Conservation (phyloP, 352 stramenopile genomes). For the Pythium utonaiense region DNA sequence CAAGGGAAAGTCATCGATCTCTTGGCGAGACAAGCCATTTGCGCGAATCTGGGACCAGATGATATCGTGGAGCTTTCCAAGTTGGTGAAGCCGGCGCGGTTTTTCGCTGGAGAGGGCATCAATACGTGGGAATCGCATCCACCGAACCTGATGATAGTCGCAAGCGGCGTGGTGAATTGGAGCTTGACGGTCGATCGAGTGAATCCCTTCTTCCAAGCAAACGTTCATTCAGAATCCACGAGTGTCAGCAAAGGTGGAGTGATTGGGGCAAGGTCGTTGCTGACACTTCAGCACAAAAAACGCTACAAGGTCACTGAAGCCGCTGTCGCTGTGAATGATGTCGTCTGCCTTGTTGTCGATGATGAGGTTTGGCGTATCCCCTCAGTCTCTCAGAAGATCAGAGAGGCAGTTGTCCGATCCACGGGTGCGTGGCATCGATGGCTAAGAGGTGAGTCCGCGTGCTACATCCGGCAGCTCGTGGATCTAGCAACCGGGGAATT, state of each 20-base stretch:
- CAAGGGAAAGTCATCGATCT: constrained; percentile 4
- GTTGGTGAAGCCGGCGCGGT: not conserved
- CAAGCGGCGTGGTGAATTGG: constrained; percentile 8
- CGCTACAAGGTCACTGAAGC: not conserved
- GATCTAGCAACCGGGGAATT: not conserved
- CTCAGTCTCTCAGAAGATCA: not conserved
- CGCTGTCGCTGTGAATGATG: not conserved
- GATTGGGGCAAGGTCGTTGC: not conserved
- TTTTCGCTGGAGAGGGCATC: not conserved
- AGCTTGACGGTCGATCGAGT: not conserved
- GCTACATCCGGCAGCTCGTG: not conserved
- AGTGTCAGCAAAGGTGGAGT: not conserved
- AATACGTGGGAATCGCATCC: not conserved
- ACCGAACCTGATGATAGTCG: not conserved
- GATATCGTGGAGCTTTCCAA: constrained; percentile 3
- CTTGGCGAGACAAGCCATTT: constrained; percentile 7
- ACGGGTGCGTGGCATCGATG: constrained; percentile 10
- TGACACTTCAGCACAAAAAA: not conserved
- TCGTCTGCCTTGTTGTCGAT: not conserved
- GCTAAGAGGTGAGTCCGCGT: not conserved
- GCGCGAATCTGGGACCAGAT: not conserved
- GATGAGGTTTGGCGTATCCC: not conserved
- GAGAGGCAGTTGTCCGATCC: not conserved
- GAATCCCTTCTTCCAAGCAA: not conserved
- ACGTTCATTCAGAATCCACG: not conserved